Percentiles rank a stretch among this genome's conserved stretches.
Evolutionary conservation across 805 yeast genomes (phyloP).

Genomic region (Grigorovia humatica): DNA sequence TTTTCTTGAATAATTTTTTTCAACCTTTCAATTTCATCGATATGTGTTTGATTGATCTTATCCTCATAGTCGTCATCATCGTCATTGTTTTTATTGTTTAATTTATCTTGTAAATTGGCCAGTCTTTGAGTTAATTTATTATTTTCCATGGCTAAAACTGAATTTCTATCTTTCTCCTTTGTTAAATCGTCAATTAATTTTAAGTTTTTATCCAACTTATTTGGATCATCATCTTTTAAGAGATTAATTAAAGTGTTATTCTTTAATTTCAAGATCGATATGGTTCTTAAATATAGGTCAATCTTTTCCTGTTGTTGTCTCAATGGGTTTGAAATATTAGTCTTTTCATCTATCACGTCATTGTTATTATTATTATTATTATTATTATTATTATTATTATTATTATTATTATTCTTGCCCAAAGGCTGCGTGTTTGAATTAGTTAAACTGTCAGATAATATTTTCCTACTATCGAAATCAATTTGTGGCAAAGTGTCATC

Average conservation of each 20-base stretch:
- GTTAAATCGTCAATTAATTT: conserved; percentile 3
- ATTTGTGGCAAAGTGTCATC: conserved; percentile 25
- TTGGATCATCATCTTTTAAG: conserved; percentile 12
- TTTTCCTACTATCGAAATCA: conserved; percentile 1
- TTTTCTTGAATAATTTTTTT: conserved; percentile 4
- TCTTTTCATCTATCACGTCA: conserved; percentile 8
- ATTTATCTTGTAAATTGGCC: not conserved
- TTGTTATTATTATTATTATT: not conserved
- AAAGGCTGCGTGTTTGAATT: not conserved
- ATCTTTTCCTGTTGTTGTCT: conserved; percentile 24
- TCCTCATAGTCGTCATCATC: not conserved
- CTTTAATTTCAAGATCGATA: conserved; percentile 21
- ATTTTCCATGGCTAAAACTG: not conserved
- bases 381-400: not conserved
- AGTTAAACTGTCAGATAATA: not conserved
- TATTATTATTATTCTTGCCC: no score
- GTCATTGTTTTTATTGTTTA: conserved; percentile 1
- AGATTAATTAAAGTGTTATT: conserved; percentile 23
- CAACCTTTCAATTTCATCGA: conserved; percentile 2
- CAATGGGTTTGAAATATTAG: conserved; percentile 22
- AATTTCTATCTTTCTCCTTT: conserved; percentile 3
- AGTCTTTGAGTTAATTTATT: conserved; percentile 1
- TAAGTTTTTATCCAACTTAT: conserved; percentile 2
- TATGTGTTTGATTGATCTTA: not conserved
- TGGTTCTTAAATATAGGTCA: conserved; percentile 17